Evolutionary conservation across 2,329 filamentous ascomycete species (phyloP).

Genomic region (Colletotrichum sidae): DNA sequence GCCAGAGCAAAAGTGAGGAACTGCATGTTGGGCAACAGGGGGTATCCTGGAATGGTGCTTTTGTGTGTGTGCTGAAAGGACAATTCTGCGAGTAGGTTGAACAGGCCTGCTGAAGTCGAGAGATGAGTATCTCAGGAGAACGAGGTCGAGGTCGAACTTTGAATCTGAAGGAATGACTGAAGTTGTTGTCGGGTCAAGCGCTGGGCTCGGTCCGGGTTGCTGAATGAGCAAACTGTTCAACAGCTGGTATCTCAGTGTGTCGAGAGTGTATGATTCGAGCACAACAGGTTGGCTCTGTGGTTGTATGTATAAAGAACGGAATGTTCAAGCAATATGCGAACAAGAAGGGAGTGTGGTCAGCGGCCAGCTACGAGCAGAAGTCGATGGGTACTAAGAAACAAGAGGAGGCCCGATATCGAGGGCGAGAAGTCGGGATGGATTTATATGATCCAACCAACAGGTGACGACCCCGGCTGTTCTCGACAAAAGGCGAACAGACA

Average conservation of each 20-base stretch:
- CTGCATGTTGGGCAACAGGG: slow-evolving; percentile 50
- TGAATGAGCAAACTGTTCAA: slow-evolving; percentile 38
- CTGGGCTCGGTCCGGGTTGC: slow-evolving; percentile 18
- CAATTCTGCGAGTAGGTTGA: slow-evolving; percentile 5
- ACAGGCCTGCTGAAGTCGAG: slow-evolving; percentile 36
- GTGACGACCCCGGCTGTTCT: slow-evolving; percentile 15
- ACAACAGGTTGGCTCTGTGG: slow-evolving; percentile 10
- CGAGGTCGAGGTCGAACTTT: slow-evolving; percentile 9
- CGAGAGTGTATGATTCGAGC: slow-evolving; percentile 20
- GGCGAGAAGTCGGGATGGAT: slow-evolving; percentile 23
- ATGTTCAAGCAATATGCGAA: slow-evolving; percentile 29
- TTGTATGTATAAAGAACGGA: slow-evolving; percentile 34
- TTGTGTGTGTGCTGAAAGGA: slow-evolving; percentile 15
- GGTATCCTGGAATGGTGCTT: slow-evolving; percentile 19
- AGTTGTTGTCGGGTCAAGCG: slow-evolving; percentile 28
- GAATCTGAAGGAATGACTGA: slow-evolving; percentile 25
- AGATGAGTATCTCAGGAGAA: not conserved
- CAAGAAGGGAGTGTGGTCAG: slow-evolving; percentile 36
- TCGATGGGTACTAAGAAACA: slow-evolving; percentile 21
- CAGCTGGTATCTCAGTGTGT: slow-evolving; percentile 23
- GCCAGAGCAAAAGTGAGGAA: slow-evolving; percentile 46
- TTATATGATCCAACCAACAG: slow-evolving; percentile 38
- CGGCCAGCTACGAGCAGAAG: slow-evolving; percentile 35
- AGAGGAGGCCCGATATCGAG: slow-evolving; percentile 29
- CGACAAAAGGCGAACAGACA: slow-evolving; percentile 14